Percentiles rank a stretch among this genome's conserved stretches.
These are phyloP conservation scores for Globisporangium perplexum DNA, from an alignment of 352 stramenopile species.

Conservation along the genomic window DNA sequence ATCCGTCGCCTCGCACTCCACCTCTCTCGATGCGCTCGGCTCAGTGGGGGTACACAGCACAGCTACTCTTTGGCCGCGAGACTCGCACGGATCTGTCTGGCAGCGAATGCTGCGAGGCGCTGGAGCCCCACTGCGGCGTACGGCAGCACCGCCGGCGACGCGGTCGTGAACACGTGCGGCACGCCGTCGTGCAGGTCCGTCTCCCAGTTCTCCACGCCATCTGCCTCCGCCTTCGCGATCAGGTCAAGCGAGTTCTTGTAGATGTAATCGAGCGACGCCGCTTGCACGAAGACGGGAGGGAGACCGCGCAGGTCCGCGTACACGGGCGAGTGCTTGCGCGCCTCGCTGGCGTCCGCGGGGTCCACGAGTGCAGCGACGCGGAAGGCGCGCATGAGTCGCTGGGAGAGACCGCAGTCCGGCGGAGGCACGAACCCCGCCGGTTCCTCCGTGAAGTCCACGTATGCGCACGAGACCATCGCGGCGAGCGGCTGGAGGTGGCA, in stretches of 20 bases:
- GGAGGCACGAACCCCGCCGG: background rate
- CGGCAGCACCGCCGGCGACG: conserved; percentile 45
- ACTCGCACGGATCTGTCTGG: conserved; percentile 13
- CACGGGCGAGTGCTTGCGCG: conserved; percentile 13
- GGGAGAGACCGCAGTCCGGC: conserved; percentile 16
- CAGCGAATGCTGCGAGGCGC: conserved; percentile 34
- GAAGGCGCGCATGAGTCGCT: conserved; percentile 1
- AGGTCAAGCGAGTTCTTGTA: conserved; percentile 21
- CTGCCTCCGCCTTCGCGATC: conserved; percentile 14
- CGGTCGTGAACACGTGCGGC: conserved; percentile 59
- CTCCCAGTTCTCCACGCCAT: conserved; percentile 17
- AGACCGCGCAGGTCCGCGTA: conserved; percentile 22
- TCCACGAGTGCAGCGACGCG: conserved; percentile 4
- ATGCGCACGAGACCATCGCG: conserved; percentile 15
- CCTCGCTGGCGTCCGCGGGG: background rate
- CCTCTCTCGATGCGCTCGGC: background rate
- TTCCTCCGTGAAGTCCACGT: conserved; percentile 12
- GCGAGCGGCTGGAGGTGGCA: conserved; percentile 7
- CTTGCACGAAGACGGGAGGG: conserved; percentile 30
- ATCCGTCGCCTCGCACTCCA: background rate
- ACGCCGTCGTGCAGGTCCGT: conserved; percentile 42
- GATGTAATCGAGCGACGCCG: conserved; percentile 26
- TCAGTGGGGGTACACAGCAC: too few relatives aligned
- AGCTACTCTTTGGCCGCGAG: background rate
- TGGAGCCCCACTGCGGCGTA: conserved; percentile 36